Evolutionary conservation across 163 green algal species (phyloP).

Genomic region (Chloromonas sp.): DNA sequence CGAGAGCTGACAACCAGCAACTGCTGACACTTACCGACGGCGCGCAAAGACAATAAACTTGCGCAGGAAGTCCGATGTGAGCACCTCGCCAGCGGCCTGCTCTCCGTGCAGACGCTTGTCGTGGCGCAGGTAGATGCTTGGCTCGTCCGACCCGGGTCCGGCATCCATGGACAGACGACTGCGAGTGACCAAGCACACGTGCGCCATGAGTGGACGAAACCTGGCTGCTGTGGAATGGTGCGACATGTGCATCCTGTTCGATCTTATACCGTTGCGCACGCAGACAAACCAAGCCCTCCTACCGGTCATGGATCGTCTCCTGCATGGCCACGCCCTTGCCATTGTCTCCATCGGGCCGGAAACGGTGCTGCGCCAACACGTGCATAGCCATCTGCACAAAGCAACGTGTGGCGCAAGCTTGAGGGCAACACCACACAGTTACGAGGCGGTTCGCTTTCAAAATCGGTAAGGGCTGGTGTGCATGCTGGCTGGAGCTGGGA

Average conservation of each 20-base stretch:
- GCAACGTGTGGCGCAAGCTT: too few species aligned
- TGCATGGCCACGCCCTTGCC: slow-evolving; percentile 41
- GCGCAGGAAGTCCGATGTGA: slow-evolving; percentile 77
- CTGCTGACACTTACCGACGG: slow-evolving; percentile 45
- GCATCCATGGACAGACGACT: slow-evolving; percentile 13
- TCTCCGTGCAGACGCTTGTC: slow-evolving; percentile 27
- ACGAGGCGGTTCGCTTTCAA: too few species aligned
- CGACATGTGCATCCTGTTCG: not conserved
- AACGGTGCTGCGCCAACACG: slow-evolving; percentile 76
- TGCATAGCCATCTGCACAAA: slow-evolving; percentile 12
- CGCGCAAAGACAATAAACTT: slow-evolving; percentile 88
- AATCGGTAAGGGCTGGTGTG: too few species aligned
- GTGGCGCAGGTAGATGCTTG: slow-evolving; percentile 25
- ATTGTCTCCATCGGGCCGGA: slow-evolving; percentile 75
- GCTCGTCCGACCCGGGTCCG: not conserved
- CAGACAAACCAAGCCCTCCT: not conserved
- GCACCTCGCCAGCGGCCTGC: slow-evolving; percentile 15
- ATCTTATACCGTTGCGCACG: not conserved
- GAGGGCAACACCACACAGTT: too few species aligned
- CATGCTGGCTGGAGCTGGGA: too few species aligned
- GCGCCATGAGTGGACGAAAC: not conserved
- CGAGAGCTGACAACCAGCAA: slow-evolving; percentile 41
- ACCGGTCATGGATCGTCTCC: slow-evolving; percentile 44
- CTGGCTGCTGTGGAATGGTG: not conserved
- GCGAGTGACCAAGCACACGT: too few species aligned